phyloP scores from a whole-genome alignment of 257 asterid species.

The Cinchona pubescens region DNA sequence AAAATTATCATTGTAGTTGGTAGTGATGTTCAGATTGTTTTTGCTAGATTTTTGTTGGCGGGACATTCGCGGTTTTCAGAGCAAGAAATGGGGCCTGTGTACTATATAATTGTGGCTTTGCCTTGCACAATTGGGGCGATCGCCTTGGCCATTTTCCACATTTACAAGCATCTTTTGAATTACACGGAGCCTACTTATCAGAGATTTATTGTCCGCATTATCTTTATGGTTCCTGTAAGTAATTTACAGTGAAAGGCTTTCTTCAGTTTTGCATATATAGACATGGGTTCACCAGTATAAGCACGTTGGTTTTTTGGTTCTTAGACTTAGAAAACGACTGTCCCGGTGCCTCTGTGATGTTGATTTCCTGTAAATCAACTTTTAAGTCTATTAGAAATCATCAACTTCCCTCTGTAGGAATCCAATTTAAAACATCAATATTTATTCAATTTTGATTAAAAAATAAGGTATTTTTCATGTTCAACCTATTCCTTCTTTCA shows the following conservation, averaged over 20 bases:
- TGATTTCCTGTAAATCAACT: too few species aligned
- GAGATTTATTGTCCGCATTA: conserved; percentile 92
- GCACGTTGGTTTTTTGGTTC: neutral
- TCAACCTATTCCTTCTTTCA: neutral
- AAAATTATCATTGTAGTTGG: neutral
- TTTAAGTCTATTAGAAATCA: too few species aligned
- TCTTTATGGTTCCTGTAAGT: conserved; percentile 99
- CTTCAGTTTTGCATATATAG: neutral
- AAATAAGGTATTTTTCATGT: neutral
- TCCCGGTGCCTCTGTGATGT: too few species aligned
- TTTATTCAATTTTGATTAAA: too few species aligned
- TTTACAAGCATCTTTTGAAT: conserved; percentile 84
- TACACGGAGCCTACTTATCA: conserved; percentile 94
- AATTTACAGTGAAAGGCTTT: neutral
- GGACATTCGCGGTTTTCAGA: neutral
- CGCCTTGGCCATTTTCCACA: conserved; percentile 65
- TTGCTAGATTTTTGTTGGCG: conserved; percentile 15
- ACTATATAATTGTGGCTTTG: conserved; percentile 70
- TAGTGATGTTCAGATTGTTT: neutral
- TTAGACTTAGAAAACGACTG: neutral
- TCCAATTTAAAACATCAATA: too few species aligned
- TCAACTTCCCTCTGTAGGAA: too few species aligned
- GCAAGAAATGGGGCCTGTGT: conserved; percentile 67
- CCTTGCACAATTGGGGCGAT: conserved; percentile 91
- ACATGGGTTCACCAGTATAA: neutral